Percentiles rank a stretch among this genome's conserved stretches.
phyloP scores from a whole-genome alignment of 805 yeast genomes.

The Ogataea neopini region DNA sequence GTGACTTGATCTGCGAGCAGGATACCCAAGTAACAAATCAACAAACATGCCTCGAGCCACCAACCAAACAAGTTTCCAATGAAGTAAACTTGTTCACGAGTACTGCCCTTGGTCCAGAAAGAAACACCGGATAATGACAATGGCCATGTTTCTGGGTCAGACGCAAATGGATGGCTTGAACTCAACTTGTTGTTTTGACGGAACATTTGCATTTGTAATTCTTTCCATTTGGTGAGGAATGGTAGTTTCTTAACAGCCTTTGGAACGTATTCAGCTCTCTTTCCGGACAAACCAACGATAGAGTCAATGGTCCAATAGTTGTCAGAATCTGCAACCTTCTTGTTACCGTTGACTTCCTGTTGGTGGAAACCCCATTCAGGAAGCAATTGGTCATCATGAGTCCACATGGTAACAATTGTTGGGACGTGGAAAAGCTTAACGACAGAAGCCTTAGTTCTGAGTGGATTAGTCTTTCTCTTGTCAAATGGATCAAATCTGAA shows the following conservation, averaged over 20 bases:
- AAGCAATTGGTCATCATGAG: constrained; percentile 75
- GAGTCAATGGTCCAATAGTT: constrained; percentile 78
- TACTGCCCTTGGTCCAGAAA: constrained; percentile 82
- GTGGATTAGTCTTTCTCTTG: constrained; percentile 48
- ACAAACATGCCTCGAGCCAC: constrained; percentile 73
- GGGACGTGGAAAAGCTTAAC: constrained; percentile 78
- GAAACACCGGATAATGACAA: constrained; percentile 86
- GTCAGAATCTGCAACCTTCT: constrained; percentile 64
- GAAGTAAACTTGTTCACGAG: constrained; percentile 77
- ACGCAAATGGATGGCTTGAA: constrained; percentile 92
- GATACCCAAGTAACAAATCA: constrained; percentile 64
- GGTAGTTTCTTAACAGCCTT: constrained; percentile 62
- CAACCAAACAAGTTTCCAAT: constrained; percentile 89
- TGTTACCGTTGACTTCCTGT: constrained; percentile 94
- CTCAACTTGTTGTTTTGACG: constrained; percentile 85
- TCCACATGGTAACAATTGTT: constrained; percentile 92
- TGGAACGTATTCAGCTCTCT: constrained; percentile 63
- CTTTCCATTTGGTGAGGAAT: constrained; percentile 86
- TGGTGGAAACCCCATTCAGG: constrained; percentile 96
- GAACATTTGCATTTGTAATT: constrained; percentile 86
- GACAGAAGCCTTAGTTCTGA: constrained; percentile 70
- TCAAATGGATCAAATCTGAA: constrained; percentile 69
- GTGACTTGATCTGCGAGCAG: constrained; percentile 75
- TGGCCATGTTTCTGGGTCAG: constrained; percentile 92
- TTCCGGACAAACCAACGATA: constrained; percentile 64